Percentiles rank a stretch among this genome's conserved stretches.
These are phyloP conservation scores for Neofusicoccum sp. DNA, from an alignment of 2,329 filamentous ascomycete species.

Conservation along the genomic window DNA sequence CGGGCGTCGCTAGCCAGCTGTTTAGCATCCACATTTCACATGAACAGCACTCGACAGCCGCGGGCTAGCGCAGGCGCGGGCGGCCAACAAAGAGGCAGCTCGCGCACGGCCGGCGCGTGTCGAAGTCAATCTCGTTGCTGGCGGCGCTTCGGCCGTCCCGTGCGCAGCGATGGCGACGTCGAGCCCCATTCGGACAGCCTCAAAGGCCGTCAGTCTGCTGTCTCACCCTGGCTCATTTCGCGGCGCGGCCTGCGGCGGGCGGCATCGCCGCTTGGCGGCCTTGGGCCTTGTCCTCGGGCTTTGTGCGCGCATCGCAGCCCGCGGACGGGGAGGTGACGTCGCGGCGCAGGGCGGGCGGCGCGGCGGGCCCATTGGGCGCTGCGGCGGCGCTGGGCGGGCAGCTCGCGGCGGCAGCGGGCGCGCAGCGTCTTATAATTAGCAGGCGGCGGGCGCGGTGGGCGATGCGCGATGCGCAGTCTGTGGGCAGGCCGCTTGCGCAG, in stretches of 20 bases:
- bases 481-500: background rate
- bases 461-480: background rate
- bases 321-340: background rate
- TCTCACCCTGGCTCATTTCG: conserved; percentile 15
- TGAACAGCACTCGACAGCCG: background rate
- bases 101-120: conserved; percentile 8
- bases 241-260: background rate
- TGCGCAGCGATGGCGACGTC: background rate
- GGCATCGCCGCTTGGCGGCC: background rate
- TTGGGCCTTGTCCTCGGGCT: conserved; percentile 1
- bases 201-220: conserved; percentile 8
- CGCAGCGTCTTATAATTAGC: background rate
- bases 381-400: background rate
- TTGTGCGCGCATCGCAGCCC: background rate
- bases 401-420: background rate
- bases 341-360: background rate
- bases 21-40: background rate
- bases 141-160: conserved; percentile 4
- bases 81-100: conserved; percentile 2
- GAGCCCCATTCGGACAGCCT: conserved; percentile 7
- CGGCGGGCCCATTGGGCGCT: background rate
- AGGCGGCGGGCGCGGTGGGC: background rate
- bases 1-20: background rate
- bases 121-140: conserved; percentile 9
- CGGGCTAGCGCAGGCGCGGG: background rate